Evolutionary conservation across 768 basidiomycete genomes (phyloP), one percentile per base, ranked within the genome.

Genomic region (Russula brevipes): DNA sequence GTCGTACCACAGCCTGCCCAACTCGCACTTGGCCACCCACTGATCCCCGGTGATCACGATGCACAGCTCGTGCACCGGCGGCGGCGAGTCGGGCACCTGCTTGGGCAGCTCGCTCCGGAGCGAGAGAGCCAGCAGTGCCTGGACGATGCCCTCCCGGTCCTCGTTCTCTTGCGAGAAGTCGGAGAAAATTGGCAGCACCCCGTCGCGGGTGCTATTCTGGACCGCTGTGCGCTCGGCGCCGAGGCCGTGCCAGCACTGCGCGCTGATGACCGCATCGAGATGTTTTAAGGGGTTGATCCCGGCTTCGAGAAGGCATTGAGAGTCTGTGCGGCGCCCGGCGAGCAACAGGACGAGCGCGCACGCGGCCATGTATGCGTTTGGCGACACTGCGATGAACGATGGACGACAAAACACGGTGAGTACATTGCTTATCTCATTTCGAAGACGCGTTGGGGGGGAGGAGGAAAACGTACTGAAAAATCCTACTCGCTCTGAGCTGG

Each of bases 391-490:
- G 24, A 24, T 24, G 24, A 24, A 24, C 24, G 24, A 24, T 24
- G 24, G 24, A 24, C 24, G 24, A 24, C 24, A 24, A 24, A 24
- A 24, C 24, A 24, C 24, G 24, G 24, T 24, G 24, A 24, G 24
- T 24, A 24, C 24, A 24, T 24, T 24, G 24, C 24, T 24, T 24
- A 24, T 24, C 24, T 24, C 24, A 24, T 24, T 24, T 24, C 24
- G 24, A 24, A 24, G 24, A 24, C 24, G 24, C 24, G 24, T 24
- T 24, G 24, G 24, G 24, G 24, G 24, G 24, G 24, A 24, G 24
- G 24, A 24, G 24, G 24, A 24, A 17, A 5, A 58, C 56, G 44
- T n/a, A 63, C 61, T 57, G n/a, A 8, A 19, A 16, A 63, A 63
- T 1, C 61, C 61, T 10, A 46, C 6, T 46, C 44, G 42, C 3